Conservation (phyloP, 371 early-diverging fungal genomes). For the Actinomucor elegans region DNA sequence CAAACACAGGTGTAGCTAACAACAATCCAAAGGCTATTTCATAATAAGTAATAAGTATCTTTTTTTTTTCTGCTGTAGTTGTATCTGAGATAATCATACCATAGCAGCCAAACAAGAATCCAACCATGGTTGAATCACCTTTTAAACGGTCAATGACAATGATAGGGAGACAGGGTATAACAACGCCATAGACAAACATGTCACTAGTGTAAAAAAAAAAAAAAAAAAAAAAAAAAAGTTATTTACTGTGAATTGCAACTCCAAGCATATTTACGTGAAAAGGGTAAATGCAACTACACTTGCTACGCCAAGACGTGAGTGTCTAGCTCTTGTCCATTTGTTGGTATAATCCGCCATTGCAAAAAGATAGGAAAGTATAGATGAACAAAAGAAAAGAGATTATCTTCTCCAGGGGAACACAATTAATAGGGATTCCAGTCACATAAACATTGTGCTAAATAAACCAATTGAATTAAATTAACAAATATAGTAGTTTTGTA, state of each 20-base stretch:
- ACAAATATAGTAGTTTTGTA: no score
- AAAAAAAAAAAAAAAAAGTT: neutral
- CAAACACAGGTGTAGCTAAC: constrained; percentile 75
- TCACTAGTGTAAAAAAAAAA: constrained; percentile 40
- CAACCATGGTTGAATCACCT: constrained; percentile 66
- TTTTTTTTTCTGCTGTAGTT: neutral
- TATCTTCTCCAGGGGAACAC: no score
- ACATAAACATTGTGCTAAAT: no score
- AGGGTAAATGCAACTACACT: constrained; percentile 58
- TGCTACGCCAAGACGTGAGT: constrained; percentile 49
- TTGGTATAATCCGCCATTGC: neutral
- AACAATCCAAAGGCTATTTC: constrained; percentile 69
- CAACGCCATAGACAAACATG: constrained; percentile 79
- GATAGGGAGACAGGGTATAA: constrained; percentile 81
- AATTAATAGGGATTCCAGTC: no score
- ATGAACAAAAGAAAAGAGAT: neutral
- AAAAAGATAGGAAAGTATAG: neutral
- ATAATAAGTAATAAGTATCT: neutral
- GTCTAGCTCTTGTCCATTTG: constrained; percentile 43
- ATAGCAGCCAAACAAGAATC: constrained; percentile 81
- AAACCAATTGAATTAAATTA: no score
- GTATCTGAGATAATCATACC: constrained; percentile 38
- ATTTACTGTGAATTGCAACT: neutral
- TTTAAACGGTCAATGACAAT: constrained; percentile 67
- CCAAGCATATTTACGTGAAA: constrained; percentile 41